Base-by-base conservation (phyloP, 2,329 filamentous ascomycete species). In the Alternaria consortialis region DNA sequence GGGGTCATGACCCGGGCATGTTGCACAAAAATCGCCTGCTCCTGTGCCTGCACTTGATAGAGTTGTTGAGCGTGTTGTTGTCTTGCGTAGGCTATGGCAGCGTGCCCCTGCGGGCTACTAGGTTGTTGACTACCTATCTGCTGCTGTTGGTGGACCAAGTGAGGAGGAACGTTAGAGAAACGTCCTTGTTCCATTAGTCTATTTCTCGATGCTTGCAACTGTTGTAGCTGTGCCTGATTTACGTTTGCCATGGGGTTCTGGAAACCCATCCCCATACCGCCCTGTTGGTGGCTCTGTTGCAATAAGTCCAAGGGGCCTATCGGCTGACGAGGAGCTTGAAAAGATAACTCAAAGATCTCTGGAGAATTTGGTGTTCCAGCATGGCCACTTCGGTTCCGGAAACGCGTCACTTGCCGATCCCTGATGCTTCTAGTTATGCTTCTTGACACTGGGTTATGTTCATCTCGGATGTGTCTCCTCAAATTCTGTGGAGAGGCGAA, bases 231-330 rank as follows among this genome's bases (percentile, higher is more conserved):
- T 29, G 68, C 73, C 20, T 66, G 70, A 27, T 77, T 85, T 73
- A 87, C 83, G 60, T 80, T 69, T 76, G 68, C 83, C 75, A 88
- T 85, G 3, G 81, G 83, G 74, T 89, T 86, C 36, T 81, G 84
- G 69, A 86, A 84, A n/a, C 81, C 80, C 63, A 82, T 83, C n/a
- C 81, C 80, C 79, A 89, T 85, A 50, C 84, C 82, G 53, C 67
- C 68, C 29, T 84, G 76, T 63, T 88, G 85, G 52, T 88, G 86
- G 40, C 20, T 20, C 20, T 20, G 20, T 20, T 20, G 20, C 20
- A 20, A 20, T 20, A 20, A 20, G 20, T 20, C 20, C 20, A 20
- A 20, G 20, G 20, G 20, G 20, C 20, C 20, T 20, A 20, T 20
- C 20, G 20, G 2, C 20, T 20, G 20, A 20, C 20, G 20, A 20